Evolutionary conservation across 768 basidiomycete genomes (phyloP).

Genomic region (Leccinum olivaceopallidum): DNA sequence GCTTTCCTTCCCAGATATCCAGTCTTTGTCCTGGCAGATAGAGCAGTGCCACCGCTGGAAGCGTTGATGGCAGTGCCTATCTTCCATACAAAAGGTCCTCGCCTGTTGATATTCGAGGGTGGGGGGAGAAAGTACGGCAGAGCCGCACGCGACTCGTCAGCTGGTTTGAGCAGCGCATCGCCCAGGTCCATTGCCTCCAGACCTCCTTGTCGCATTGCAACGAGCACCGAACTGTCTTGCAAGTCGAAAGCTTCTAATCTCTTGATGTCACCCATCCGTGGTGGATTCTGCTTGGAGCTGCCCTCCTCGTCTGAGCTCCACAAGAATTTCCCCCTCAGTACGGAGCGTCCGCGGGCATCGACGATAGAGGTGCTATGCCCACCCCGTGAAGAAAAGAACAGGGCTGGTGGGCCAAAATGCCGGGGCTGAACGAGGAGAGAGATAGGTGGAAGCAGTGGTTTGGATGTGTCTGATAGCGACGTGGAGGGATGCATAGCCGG

Average conservation of each 20-base stretch:
- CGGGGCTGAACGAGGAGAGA: constrained; percentile 76
- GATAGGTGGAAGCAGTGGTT: constrained; percentile 67
- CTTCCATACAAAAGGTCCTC: constrained; percentile 79
- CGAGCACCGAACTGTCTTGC: constrained; percentile 69
- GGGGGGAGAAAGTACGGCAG: constrained; percentile 73
- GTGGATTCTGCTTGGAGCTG: constrained; percentile 34
- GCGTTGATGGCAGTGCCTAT: constrained; percentile 69
- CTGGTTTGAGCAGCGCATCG: constrained; percentile 78
- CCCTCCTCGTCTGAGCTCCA: constrained; percentile 72
- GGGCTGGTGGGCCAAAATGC: constrained; percentile 83
- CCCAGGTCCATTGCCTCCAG: constrained; percentile 78
- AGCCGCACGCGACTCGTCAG: constrained; percentile 71
- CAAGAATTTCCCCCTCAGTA: constrained; percentile 75
- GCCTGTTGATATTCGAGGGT: constrained; percentile 60
- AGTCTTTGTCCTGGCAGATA: constrained; percentile 42
- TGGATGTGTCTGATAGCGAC: constrained; percentile 39
- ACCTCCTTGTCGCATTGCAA: constrained; percentile 86
- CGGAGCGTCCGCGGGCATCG: constrained; percentile 81
- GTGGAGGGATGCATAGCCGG: constrained; percentile 31
- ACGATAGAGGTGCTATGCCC: constrained; percentile 89
- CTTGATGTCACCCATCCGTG: constrained; percentile 79
- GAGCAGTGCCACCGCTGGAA: constrained; percentile 39
- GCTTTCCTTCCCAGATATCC: constrained; percentile 49
- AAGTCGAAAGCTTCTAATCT: constrained; percentile 83
- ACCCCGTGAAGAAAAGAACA: constrained; percentile 88